Conservation (phyloP, 768 basidiomycete genomes). For the Boletales sp. region DNA sequence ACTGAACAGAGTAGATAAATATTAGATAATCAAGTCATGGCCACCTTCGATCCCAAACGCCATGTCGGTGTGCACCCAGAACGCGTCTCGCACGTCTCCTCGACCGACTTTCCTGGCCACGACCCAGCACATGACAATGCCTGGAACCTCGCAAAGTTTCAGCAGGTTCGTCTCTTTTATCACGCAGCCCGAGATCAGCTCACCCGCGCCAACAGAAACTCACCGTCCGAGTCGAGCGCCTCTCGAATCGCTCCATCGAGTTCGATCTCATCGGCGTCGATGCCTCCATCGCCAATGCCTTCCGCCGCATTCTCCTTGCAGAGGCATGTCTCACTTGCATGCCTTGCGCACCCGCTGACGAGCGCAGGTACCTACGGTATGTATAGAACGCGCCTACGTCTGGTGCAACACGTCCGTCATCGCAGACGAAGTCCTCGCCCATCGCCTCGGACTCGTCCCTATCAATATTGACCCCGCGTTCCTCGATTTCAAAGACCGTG, state of each 20-base stretch:
- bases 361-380: slow-evolving; percentile 80
- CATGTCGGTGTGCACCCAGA: slow-evolving; percentile 72
- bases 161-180: slow-evolving; percentile 46
- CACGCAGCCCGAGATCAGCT: not conserved
- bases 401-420: slow-evolving; percentile 96
- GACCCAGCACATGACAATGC: slow-evolving; percentile 80
- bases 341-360: slow-evolving; percentile 1
- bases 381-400: slow-evolving; percentile 86
- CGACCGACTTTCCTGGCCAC: slow-evolving; percentile 89
- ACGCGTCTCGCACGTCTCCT: slow-evolving; percentile 75
- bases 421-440: slow-evolving; percentile 89
- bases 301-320: slow-evolving; percentile 87
- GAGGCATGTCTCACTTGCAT: slow-evolving; percentile 55
- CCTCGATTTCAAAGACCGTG: slow-evolving; percentile 53
- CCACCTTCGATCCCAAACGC: slow-evolving; percentile 38
- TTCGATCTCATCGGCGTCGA: slow-evolving; percentile 96
- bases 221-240: slow-evolving; percentile 66
- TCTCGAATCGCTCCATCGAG: slow-evolving; percentile 83
- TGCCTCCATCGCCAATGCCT: slow-evolving; percentile 93
- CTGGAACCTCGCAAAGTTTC: slow-evolving; percentile 77
- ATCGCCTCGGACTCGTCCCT: slow-evolving; percentile 89
- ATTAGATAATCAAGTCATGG: slow-evolving; percentile 21
- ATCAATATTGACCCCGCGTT: slow-evolving; percentile 79
- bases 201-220: slow-evolving; percentile 51
- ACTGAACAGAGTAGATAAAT: not conserved